These are phyloP conservation scores for Pythium biforme DNA, from an alignment of 352 stramenopile genomes.

Conservation along the genomic window DNA sequence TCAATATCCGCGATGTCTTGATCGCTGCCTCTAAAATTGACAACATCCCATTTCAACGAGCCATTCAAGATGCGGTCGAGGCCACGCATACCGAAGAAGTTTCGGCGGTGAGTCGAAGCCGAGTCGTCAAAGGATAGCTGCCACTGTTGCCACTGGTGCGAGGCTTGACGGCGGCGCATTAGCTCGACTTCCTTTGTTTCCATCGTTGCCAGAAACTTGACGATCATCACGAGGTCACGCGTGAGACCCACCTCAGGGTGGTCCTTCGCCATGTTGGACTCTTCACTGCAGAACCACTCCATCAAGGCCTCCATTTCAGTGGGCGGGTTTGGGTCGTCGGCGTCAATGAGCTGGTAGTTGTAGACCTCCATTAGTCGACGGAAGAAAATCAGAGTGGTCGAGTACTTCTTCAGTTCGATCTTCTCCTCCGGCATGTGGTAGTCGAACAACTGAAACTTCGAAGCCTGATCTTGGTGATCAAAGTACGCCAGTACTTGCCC, in stretches of 20 bases:
- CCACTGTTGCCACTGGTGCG: conserved; percentile 86
- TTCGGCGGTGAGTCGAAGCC: conserved; percentile 59
- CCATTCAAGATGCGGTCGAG: conserved; percentile 66
- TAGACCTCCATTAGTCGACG: conserved; percentile 83
- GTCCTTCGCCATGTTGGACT: conserved; percentile 74
- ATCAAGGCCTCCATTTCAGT: conserved; percentile 91
- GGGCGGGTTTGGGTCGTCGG: conserved; percentile 71
- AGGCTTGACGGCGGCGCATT: conserved; percentile 68
- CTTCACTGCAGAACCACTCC: conserved; percentile 85
- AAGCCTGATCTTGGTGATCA: conserved; percentile 47
- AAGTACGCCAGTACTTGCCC: conserved; percentile 84
- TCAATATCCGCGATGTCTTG: conserved; percentile 90
- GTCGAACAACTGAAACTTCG: conserved; percentile 75
- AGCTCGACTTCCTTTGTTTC: conserved; percentile 89
- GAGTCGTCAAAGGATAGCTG: conserved; percentile 88
- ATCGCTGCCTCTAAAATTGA: conserved; percentile 85
- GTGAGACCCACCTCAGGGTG: conserved; percentile 79
- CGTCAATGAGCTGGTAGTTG: conserved; percentile 81
- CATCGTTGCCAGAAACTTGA: conserved; percentile 89
- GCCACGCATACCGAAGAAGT: conserved; percentile 77
- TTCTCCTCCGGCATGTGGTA: conserved; percentile 90
- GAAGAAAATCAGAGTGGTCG: conserved; percentile 85
- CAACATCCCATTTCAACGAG: conserved; percentile 82
- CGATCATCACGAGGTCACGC: conserved; percentile 79
- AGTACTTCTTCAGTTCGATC: conserved; percentile 88